phyloP scores from a whole-genome alignment of 169 alveolate species.

The Plasmodium relictum region DNA sequence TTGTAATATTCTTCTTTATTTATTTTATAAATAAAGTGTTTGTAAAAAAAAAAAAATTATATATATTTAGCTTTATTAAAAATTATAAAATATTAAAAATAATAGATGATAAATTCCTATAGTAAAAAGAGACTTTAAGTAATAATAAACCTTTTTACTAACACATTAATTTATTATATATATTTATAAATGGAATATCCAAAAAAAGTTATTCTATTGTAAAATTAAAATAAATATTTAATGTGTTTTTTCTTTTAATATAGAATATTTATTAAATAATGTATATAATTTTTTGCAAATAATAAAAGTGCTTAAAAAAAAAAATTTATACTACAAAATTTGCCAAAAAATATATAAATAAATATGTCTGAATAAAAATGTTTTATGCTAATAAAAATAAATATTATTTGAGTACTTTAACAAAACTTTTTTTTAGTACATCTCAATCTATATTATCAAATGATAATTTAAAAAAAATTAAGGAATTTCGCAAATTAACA shows the following conservation, averaged over 20 bases:
- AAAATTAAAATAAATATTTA: no score
- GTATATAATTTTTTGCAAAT: not conserved
- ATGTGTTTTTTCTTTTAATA: no score
- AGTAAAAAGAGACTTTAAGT: no score
- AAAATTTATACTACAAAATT: not conserved
- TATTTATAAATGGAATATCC: no score
- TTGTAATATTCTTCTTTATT: not conserved
- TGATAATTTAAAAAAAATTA: slow-evolving; percentile 39
- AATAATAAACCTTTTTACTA: not conserved
- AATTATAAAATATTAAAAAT: no score
- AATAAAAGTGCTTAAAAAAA: not conserved
- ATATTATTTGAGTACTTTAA: not conserved
- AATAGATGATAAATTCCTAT: no score
- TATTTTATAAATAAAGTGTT: not conserved
- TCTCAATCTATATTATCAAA: slow-evolving; percentile 17
- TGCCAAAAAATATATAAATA: not conserved
- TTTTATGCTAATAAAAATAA: not conserved
- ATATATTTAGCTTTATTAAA: no score
- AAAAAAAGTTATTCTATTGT: no score
- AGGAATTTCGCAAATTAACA: slow-evolving; percentile 68
- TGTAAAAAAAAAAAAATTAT: no score
- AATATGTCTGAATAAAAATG: slow-evolving; percentile 10
- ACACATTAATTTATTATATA: not conserved
- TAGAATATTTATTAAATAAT: not conserved
- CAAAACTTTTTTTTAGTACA: slow-evolving; percentile 19